phyloP scores from a whole-genome alignment of 2,329 filamentous ascomycete genomes.

The Fusarium agapanthi region DNA sequence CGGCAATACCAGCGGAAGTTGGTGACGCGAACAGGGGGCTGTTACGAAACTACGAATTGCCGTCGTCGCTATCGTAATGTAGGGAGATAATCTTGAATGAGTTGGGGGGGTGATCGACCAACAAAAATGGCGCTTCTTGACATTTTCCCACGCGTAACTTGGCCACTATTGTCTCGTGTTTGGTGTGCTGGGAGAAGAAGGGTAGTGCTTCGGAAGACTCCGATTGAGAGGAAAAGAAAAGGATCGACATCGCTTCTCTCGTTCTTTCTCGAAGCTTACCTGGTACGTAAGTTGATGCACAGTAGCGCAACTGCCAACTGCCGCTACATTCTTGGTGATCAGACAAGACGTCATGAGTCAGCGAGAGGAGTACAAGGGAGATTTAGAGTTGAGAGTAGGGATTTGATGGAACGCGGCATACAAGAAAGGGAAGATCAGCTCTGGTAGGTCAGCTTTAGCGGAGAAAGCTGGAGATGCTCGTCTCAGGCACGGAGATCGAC shows the following conservation, averaged over 20 bases:
- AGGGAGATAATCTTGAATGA: constrained; percentile 13
- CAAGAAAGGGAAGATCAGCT: background rate
- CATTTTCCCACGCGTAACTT: background rate
- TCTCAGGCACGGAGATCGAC: constrained; percentile 36
- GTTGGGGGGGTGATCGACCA: constrained; percentile 9
- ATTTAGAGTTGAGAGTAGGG: constrained; percentile 14
- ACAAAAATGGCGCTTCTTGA: constrained; percentile 27
- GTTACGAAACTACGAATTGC: constrained; percentile 9
- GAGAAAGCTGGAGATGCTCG: constrained; percentile 33
- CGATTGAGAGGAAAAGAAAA: background rate
- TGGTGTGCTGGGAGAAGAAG: background rate
- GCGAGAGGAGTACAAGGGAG: background rate
- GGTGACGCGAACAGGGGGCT: constrained; percentile 18
- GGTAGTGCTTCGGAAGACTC: background rate
- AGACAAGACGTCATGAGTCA: constrained; percentile 11
- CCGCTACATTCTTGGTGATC: constrained; percentile 3
- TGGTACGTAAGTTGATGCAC: constrained; percentile 18
- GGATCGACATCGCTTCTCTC: constrained; percentile 21
- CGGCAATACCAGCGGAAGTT: constrained; percentile 31
- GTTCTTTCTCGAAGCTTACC: constrained; percentile 31
- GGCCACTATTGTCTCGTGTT: constrained; percentile 16
- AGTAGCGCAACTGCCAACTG: constrained; percentile 25
- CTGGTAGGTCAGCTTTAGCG: constrained; percentile 13
- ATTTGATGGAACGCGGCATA: constrained; percentile 5
- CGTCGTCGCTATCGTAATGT: constrained; percentile 16